Evolutionary conservation across 345 rosid genomes (phyloP).

Genomic region (Cardiospermum halicacabum): DNA sequence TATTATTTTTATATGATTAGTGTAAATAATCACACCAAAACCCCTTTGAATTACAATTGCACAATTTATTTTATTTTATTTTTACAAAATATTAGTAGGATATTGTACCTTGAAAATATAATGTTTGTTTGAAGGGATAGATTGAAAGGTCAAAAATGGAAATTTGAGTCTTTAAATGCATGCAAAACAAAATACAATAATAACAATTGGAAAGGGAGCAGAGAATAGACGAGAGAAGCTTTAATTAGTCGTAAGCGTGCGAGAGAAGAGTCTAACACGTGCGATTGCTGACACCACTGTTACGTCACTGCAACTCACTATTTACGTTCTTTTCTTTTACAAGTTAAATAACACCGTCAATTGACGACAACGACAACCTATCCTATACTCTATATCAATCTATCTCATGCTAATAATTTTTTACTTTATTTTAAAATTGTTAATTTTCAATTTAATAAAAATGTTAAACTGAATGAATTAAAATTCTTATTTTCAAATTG

Average conservation of each 20-base stretch:
- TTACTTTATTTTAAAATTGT: background rate
- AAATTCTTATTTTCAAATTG: too few species aligned
- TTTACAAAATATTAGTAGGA: too few species aligned
- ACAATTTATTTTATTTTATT: too few species aligned
- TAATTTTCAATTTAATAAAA: background rate
- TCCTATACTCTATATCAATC: background rate
- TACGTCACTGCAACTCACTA: slow-evolving; percentile 26
- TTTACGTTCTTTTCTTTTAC: slow-evolving; percentile 21
- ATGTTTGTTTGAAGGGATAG: background rate
- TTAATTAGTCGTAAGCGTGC: slow-evolving; percentile 17
- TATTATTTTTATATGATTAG: too few species aligned
- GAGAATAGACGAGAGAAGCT: slow-evolving; percentile 12
- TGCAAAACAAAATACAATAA: slow-evolving; percentile 1
- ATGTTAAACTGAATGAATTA: background rate
- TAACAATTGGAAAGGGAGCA: background rate
- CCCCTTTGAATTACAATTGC: too few species aligned
- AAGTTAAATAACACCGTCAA: slow-evolving; percentile 20
- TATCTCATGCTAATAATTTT: background rate
- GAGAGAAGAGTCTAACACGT: slow-evolving; percentile 19
- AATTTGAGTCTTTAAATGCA: background rate
- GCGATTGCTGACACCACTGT: slow-evolving; percentile 30
- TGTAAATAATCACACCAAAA: too few species aligned
- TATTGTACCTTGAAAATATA: too few species aligned
- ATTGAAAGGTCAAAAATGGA: background rate
- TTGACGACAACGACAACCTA: background rate